Evolutionary conservation across 2,329 filamentous ascomycete species (phyloP).

Genomic region (Apiospora sp.): DNA sequence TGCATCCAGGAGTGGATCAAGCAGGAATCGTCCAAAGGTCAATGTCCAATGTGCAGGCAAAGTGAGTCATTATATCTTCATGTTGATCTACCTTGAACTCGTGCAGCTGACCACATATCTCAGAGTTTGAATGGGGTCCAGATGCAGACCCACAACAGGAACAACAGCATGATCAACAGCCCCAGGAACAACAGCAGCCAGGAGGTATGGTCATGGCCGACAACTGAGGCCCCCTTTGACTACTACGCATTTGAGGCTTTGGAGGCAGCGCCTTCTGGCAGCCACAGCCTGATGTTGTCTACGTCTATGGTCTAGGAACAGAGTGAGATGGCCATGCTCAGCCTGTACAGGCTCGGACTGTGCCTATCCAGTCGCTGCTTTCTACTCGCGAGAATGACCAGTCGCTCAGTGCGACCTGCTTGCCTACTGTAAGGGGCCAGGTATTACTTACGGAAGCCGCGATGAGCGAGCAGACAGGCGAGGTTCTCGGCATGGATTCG

Average conservation of each 20-base stretch:
- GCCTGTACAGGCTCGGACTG: background rate
- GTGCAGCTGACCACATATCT: constrained; percentile 27
- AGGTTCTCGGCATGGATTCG: too few relatives aligned
- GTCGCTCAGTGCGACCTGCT: background rate
- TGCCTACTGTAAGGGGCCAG: background rate
- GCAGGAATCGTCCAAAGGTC: constrained; percentile 89
- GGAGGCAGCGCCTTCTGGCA: background rate
- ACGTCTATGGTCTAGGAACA: too few relatives aligned
- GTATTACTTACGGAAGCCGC: background rate
- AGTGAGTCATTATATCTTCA: constrained; percentile 60
- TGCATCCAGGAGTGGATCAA: constrained; percentile 97
- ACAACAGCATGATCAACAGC: constrained; percentile 33
- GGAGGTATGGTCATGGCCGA: constrained; percentile 21
- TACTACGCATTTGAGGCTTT: background rate
- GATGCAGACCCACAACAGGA: constrained; percentile 31
- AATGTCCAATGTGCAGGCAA: constrained; percentile 98
- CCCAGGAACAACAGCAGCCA: constrained; percentile 20
- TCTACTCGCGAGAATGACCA: background rate
- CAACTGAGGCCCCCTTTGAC: background rate
- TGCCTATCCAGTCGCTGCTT: background rate
- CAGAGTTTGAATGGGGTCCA: constrained; percentile 45
- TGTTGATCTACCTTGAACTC: background rate
- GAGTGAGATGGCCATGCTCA: background rate
- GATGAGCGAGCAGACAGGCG: background rate
- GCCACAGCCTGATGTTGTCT: background rate